A percentile compares a stretch with the other conserved stretches of the same genome.
Evolutionary conservation across 2,329 filamentous ascomycete species (phyloP).

Genomic region (Microdochium nivale): DNA sequence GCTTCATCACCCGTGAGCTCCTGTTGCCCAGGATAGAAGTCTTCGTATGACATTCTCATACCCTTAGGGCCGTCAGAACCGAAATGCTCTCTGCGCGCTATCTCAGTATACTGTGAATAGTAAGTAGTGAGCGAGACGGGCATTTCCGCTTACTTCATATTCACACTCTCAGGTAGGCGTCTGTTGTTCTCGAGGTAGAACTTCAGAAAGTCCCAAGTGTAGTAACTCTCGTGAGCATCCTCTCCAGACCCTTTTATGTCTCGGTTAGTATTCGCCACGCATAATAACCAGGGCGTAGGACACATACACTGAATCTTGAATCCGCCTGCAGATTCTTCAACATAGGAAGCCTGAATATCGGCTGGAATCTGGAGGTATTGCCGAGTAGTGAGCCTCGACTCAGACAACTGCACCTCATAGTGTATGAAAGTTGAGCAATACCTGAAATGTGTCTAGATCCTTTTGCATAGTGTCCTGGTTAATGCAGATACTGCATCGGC

Average conservation of each 20-base stretch:
- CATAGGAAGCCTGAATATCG: conserved; percentile 26
- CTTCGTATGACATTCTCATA: conserved; percentile 42
- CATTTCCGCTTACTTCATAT: conserved; percentile 18
- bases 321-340: conserved; percentile 24
- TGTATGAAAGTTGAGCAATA: conserved; percentile 22
- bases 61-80: conserved; percentile 23
- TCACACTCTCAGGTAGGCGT: conserved; percentile 22
- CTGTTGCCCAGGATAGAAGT: conserved; percentile 48
- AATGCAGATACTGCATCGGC: conserved; percentile 57
- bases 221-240: conserved; percentile 61
- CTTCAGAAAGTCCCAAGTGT: conserved; percentile 54
- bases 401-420: not conserved
- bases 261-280: conserved; percentile 6
- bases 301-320: conserved; percentile 40
- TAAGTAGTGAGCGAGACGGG: not conserved
- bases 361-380: conserved; percentile 31
- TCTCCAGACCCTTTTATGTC: conserved; percentile 43
- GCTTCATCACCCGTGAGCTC: conserved; percentile 5
- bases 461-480: conserved; percentile 65
- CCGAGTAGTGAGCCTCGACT: not conserved
- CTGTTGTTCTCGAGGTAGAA: conserved; percentile 29
- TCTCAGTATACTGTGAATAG: not conserved
- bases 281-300: not conserved
- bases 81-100: conserved; percentile 10
- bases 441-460: conserved; percentile 58